Percentiles rank a stretch among this genome's conserved stretches.
phyloP scores from a whole-genome alignment of 352 stramenopile species.

The Aphanomyces invadans region DNA sequence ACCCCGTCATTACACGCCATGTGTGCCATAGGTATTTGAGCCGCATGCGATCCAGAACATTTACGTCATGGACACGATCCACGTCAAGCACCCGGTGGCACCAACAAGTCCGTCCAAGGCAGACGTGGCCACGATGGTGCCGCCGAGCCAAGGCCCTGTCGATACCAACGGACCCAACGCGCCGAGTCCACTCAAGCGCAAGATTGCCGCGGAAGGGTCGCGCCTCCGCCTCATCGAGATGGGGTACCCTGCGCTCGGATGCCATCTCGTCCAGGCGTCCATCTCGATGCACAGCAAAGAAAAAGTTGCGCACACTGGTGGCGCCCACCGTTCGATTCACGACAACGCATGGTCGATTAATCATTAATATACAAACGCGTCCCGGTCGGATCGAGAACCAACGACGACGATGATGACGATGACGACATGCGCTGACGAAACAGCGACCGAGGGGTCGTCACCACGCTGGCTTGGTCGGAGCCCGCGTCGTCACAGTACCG shows the following conservation, averaged over 20 bases:
- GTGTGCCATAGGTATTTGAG: conserved; percentile 20
- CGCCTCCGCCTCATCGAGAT: conserved; percentile 21
- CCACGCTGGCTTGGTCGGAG: neutral
- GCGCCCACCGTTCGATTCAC: neutral
- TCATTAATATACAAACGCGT: neutral
- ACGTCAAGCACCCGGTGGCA: neutral
- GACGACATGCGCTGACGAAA: neutral
- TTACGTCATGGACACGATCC: conserved; percentile 21
- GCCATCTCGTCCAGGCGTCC: conserved; percentile 8
- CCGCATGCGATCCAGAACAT: conserved; percentile 24
- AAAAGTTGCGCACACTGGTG: neutral
- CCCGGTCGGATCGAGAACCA: neutral
- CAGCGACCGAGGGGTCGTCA: neutral
- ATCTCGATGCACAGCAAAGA: neutral
- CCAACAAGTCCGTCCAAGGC: conserved; percentile 7
- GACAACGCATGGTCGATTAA: neutral
- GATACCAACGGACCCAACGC: neutral
- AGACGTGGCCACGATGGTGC: conserved; percentile 14
- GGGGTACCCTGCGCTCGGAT: conserved; percentile 19
- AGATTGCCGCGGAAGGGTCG: neutral
- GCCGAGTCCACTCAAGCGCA: conserved; percentile 20
- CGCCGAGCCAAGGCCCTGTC: neutral
- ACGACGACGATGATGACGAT: neutral
- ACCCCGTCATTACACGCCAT: conserved; percentile 18
- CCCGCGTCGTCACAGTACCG: neutral